Base-by-base conservation (phyloP, 1,139 yeast genomes). In the Hemisphaericaspora xylofermentans region DNA sequence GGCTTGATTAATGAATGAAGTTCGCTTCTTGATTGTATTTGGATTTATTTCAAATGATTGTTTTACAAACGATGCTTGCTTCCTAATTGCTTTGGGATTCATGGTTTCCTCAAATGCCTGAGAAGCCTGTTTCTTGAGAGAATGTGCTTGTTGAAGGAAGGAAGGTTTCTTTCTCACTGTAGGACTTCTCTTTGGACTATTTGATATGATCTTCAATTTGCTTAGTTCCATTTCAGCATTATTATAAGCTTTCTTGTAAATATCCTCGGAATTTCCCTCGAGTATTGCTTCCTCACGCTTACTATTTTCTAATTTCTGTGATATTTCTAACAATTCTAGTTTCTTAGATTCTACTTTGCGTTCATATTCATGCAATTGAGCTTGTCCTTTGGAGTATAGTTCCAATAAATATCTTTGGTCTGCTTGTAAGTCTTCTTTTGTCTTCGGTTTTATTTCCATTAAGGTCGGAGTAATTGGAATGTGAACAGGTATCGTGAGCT, bases 281-380 rank as follows among this genome's bases (percentile, higher is more conserved):
- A 37, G 44, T 10, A 44, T 36, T 18, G 35, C 30, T 38, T 47
- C 48, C n/a, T 42, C 35, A 12, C 45, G 35, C 35, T 47, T 45
- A 15, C 40, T 18, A 8, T 37, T 33, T 34, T 47, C 61, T 49
- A 47, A 53, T 33, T 54, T 50, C 6, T 53, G 41, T 17, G 63
- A 53, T 16, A 66, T 43, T 43, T 64, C 69, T 28, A 60, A 42
- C 43, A 68, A 47, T 50, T 64, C 68, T 32, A 56, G 54, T 45
- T 60, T 58, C 30, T 58, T 51, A 4, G 48, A 35, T 24, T 58
- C 59, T 15, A 56, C 53, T 18, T 56, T 48, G 29, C 49, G 52
- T 44, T 66, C 62, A 40, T 59, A 53, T 13, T 56, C 56, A 10
- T 50, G 44, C 26, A 66, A 48, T 40, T 58, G 54, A 17, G 51